Percentiles rank a stretch among this genome's conserved stretches.
Evolutionary conservation across 169 alveolate species (phyloP).

Genomic region (Eimeria maxima): DNA sequence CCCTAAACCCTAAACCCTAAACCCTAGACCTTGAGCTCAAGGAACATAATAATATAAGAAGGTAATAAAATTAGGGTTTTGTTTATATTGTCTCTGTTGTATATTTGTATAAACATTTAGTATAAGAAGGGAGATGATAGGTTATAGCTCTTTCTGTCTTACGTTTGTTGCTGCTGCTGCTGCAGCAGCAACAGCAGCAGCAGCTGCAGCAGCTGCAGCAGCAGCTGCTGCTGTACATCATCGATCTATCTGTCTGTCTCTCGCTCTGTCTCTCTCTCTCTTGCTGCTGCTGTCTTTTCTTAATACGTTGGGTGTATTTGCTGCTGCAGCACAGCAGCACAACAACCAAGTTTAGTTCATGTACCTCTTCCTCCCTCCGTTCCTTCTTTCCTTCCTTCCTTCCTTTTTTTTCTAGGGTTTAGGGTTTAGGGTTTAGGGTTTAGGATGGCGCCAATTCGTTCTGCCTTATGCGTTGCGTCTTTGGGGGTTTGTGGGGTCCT

Average conservation of each 20-base stretch:
- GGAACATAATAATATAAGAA: too few relatives aligned
- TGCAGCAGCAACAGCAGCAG: background rate
- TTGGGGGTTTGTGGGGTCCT: background rate
- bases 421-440: too few relatives aligned
- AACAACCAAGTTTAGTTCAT: too few relatives aligned
- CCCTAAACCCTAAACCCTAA: slow-evolving; percentile 8
- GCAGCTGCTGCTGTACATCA: background rate
- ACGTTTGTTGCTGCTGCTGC: background rate
- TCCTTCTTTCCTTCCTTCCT: too few relatives aligned
- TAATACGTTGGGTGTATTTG: background rate
- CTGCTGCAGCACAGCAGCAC: background rate
- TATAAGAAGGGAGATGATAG: too few relatives aligned
- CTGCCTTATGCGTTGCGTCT: background rate
- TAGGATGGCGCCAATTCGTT: background rate
- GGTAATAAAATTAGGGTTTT: too few relatives aligned
- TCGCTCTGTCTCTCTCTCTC: background rate
- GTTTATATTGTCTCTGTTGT: too few relatives aligned
- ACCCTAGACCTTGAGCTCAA: background rate
- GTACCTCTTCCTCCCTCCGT: too few relatives aligned
- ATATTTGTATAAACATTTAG: too few relatives aligned
- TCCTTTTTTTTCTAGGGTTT: background rate
- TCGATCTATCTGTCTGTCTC: background rate
- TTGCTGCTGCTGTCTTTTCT: background rate
- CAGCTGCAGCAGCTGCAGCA: background rate
- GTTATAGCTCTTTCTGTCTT: too few relatives aligned